Evolutionary conservation across 768 basidiomycete species (phyloP).

Genomic region (Clitopilus hobsonii): DNA sequence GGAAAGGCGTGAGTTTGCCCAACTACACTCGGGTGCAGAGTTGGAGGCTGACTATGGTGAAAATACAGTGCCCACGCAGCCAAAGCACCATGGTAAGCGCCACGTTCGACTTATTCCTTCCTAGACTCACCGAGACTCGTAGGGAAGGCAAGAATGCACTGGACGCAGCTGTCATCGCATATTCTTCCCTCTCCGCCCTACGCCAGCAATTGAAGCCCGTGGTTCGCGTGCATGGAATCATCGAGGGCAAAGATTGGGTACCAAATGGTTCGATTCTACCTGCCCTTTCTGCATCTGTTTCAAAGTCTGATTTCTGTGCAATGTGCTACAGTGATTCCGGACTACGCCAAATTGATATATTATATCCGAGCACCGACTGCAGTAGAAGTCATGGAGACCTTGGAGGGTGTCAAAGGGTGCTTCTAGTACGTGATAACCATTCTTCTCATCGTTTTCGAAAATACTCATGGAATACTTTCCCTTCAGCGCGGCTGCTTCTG

Average conservation of each 20-base stretch:
- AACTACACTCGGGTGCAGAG: no score
- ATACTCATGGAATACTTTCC: constrained; percentile 7
- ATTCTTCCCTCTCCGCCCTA: constrained; percentile 71
- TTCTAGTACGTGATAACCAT: constrained; percentile 48
- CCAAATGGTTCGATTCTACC: constrained; percentile 53
- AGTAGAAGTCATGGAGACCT: constrained; percentile 48
- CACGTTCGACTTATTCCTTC: constrained; percentile 4
- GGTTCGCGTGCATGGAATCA: constrained; percentile 73
- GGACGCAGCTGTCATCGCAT: constrained; percentile 85
- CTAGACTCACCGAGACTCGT: no score
- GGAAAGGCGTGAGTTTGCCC: constrained; percentile 58
- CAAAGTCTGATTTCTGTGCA: background rate
- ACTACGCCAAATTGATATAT: constrained; percentile 75
- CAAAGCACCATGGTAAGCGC: constrained; percentile 65
- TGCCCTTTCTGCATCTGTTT: background rate
- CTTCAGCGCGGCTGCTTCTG: constrained; percentile 63
- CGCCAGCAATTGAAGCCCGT: constrained; percentile 86
- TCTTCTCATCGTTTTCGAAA: background rate
- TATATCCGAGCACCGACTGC: constrained; percentile 63
- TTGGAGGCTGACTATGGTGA: background rate
- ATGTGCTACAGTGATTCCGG: constrained; percentile 74
- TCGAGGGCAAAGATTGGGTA: constrained; percentile 64
- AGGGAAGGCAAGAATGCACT: constrained; percentile 84
- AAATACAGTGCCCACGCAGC: constrained; percentile 67
- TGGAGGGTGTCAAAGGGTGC: constrained; percentile 63